phyloP scores from a whole-genome alignment of 345 rosid species.

The Dipteronia dyeriana region DNA sequence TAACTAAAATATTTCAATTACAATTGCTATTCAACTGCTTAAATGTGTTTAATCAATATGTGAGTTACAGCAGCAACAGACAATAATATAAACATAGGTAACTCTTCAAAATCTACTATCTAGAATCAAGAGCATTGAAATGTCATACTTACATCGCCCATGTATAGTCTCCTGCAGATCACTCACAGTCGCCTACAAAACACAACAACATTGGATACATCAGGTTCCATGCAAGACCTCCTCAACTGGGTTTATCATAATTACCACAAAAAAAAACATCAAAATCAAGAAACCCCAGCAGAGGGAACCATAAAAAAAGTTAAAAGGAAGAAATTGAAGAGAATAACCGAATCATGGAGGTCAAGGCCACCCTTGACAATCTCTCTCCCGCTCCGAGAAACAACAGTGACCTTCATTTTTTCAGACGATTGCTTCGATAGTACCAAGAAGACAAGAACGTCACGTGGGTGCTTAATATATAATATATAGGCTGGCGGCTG shows the following conservation, averaged over 20 bases:
- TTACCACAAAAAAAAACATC: too few relatives aligned
- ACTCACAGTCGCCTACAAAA: constrained; percentile 7
- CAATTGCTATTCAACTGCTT: background rate
- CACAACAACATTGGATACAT: background rate
- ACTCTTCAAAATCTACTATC: background rate
- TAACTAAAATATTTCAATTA: background rate
- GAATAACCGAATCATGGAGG: constrained; percentile 9
- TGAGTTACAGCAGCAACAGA: too few relatives aligned
- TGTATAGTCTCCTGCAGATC: constrained; percentile 7
- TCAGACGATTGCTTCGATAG: background rate
- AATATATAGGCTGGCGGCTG: background rate
- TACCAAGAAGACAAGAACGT: background rate
- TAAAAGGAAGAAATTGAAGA: background rate
- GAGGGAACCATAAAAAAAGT: background rate
- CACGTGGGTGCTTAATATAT: too few relatives aligned
- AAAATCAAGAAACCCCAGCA: too few relatives aligned
- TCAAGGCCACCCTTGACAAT: constrained; percentile 12
- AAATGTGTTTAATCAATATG: background rate
- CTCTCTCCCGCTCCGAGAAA: constrained; percentile 16
- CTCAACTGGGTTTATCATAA: too few relatives aligned
- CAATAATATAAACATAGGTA: background rate
- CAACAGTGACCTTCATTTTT: constrained; percentile 2
- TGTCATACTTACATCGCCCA: constrained; percentile 9
- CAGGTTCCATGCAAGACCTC: background rate
- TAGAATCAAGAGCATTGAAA: background rate